Conservation (phyloP, 2,329 filamentous ascomycete genomes). For the Alternaria triticimaculans region DNA sequence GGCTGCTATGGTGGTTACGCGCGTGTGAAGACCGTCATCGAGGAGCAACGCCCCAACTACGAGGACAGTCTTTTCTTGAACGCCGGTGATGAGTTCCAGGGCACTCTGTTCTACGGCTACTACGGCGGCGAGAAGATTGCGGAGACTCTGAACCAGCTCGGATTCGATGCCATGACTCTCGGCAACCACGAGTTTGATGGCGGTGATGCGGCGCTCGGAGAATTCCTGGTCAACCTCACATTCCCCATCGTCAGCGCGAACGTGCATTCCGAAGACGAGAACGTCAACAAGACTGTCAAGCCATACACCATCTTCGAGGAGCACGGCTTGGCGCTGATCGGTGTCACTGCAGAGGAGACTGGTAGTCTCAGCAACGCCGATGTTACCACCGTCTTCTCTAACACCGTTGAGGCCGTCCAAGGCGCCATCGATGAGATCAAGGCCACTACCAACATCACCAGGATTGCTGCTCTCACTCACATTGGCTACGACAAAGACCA, state of each 20-base stretch:
- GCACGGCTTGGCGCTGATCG: slow-evolving; percentile 67
- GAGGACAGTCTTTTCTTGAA: slow-evolving; percentile 70
- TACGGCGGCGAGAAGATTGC: slow-evolving; percentile 73
- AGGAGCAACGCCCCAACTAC: slow-evolving; percentile 62
- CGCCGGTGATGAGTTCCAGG: slow-evolving; percentile 73
- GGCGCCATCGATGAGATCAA: slow-evolving; percentile 67
- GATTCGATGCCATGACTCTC: slow-evolving; percentile 70
- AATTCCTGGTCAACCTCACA: slow-evolving; percentile 68
- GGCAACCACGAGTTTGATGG: slow-evolving; percentile 64
- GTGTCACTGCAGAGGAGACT: slow-evolving; percentile 67
- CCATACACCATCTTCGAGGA: slow-evolving; percentile 70
- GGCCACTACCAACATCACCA: slow-evolving; percentile 66
- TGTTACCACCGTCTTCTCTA: slow-evolving; percentile 63
- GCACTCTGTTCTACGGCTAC: slow-evolving; percentile 71
- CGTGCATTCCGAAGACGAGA: slow-evolving; percentile 65
- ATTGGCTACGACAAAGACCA: slow-evolving; percentile 71
- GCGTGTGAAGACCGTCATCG: slow-evolving; percentile 66
- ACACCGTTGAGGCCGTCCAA: slow-evolving; percentile 66
- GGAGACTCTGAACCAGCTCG: slow-evolving; percentile 68
- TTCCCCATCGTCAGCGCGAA: slow-evolving; percentile 71
- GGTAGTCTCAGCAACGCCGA: slow-evolving; percentile 66
- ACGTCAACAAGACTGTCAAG: slow-evolving; percentile 68
- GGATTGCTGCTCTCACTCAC: slow-evolving; percentile 71
- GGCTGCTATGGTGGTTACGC: slow-evolving; percentile 71
- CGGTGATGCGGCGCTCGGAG: slow-evolving; percentile 67